A percentile compares a stretch with the other conserved stretches of the same genome.
Conservation (phyloP, 805 yeast species). For the Kuraishia capsulata region DNA sequence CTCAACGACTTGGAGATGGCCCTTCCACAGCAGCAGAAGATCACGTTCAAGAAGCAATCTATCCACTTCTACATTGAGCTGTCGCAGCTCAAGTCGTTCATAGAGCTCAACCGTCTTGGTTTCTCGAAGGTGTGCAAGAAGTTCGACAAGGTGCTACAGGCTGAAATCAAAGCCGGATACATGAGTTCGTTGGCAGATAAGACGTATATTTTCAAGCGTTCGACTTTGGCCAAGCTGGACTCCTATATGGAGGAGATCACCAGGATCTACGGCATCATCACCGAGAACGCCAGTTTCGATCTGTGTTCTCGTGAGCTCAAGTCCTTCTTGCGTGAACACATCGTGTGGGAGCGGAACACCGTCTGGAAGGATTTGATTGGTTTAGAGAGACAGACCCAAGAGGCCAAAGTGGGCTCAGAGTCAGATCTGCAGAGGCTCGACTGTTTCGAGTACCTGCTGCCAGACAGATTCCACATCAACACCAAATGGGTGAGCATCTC, state of each 20-base stretch:
- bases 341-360: constrained; percentile 47
- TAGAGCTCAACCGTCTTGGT: constrained; percentile 44
- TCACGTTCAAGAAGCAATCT: constrained; percentile 35
- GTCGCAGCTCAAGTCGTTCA: constrained; percentile 39
- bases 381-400: constrained; percentile 20
- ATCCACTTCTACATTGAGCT: constrained; percentile 34
- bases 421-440: constrained; percentile 21
- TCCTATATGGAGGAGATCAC: constrained; percentile 19
- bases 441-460: constrained; percentile 20
- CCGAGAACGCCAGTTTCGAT: constrained; percentile 19
- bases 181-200: constrained; percentile 15
- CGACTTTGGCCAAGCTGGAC: constrained; percentile 17
- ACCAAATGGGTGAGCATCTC: constrained; percentile 11
- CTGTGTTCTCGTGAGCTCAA: constrained; percentile 45
- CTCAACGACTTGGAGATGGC: constrained; percentile 40
- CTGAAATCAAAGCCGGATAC: constrained; percentile 31
- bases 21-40: constrained; percentile 38
- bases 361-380: constrained; percentile 52
- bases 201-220: constrained; percentile 28
- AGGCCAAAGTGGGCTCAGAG: constrained; percentile 25
- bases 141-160: constrained; percentile 41
- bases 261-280: constrained; percentile 18
- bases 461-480: constrained; percentile 17
- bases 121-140: constrained; percentile 44
- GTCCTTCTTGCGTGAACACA: constrained; percentile 44